phyloP scores from a whole-genome alignment of 1,284 basidiomycete species.

The Trametes sp. region DNA sequence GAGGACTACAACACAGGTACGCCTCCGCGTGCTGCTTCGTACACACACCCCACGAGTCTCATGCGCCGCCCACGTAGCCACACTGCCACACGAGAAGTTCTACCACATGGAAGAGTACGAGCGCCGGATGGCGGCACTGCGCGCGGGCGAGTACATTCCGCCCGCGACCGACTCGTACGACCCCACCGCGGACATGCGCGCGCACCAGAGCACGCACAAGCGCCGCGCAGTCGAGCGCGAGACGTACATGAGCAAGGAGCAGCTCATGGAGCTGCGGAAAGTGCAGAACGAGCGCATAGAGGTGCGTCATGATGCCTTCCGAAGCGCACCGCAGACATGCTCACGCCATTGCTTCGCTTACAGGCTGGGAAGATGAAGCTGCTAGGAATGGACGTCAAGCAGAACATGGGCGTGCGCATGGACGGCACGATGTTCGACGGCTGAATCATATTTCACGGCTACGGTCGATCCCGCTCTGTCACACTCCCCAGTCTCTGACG shows the following conservation, averaged over 20 bases:
- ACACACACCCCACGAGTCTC: slow-evolving; percentile 3
- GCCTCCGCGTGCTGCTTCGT: slow-evolving; percentile 29
- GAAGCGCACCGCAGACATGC: background rate
- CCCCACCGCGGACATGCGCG: slow-evolving; percentile 80
- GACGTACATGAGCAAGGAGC: slow-evolving; percentile 77
- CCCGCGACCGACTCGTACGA: slow-evolving; percentile 77
- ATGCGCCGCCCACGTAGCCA: slow-evolving; percentile 57
- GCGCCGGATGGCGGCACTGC: slow-evolving; percentile 79
- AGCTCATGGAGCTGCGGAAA: slow-evolving; percentile 78
- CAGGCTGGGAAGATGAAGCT: slow-evolving; percentile 84
- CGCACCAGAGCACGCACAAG: slow-evolving; percentile 72
- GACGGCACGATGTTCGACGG: slow-evolving; percentile 65
- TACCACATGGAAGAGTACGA: slow-evolving; percentile 88
- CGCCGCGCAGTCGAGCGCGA: slow-evolving; percentile 68
- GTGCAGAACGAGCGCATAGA: slow-evolving; percentile 85
- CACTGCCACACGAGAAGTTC: slow-evolving; percentile 91
- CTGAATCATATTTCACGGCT: slow-evolving; percentile 27
- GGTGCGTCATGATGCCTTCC: slow-evolving; percentile 48
- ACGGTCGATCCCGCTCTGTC: no score
- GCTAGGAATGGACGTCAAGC: slow-evolving; percentile 82
- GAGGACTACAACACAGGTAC: slow-evolving; percentile 91
- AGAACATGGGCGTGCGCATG: slow-evolving; percentile 84
- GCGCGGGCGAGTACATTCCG: slow-evolving; percentile 80
- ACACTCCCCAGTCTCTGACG: background rate
- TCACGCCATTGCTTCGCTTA: background rate